Conservation (phyloP, 257 asterid genomes). For the Plantago elongata region DNA sequence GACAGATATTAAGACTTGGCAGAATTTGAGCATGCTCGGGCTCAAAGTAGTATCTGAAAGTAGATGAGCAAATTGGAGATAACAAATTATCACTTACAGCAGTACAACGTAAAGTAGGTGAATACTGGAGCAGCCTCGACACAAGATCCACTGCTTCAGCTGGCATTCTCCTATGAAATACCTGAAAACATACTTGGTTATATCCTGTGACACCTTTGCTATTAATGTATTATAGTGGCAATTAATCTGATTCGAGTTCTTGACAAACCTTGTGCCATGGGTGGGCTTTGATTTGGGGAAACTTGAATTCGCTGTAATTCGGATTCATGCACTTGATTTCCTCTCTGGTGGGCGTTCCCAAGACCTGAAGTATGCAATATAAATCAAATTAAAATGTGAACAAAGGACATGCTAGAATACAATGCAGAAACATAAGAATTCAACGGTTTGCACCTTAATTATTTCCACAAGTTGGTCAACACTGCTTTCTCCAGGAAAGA, state of each 20-base stretch:
- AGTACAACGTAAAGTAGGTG: conserved; percentile 43
- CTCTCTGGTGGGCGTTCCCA: conserved; percentile 61
- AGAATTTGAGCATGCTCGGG: no score
- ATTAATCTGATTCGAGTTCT: background rate
- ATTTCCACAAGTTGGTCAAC: conserved; percentile 92
- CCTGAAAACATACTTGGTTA: conserved; percentile 28
- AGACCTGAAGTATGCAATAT: conserved; percentile 26
- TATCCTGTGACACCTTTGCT: background rate
- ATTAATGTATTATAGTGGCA: background rate
- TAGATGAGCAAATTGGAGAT: background rate
- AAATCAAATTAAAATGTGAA: background rate
- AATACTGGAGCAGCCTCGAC: conserved; percentile 51
- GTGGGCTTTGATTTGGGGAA: conserved; percentile 53
- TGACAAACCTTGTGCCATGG: conserved; percentile 55
- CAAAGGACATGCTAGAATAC: background rate
- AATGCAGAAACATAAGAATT: background rate
- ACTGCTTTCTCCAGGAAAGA: conserved; percentile 93
- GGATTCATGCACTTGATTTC: conserved; percentile 66
- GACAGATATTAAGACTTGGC: no score
- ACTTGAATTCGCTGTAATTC: conserved; percentile 44
- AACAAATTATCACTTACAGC: conserved; percentile 31
- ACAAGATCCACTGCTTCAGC: conserved; percentile 45
- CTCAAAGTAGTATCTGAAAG: background rate
- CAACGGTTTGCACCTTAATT: conserved; percentile 51
- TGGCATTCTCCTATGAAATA: conserved; percentile 39